These are phyloP conservation scores for Solanum hybrid DNA, from an alignment of 305 asterid genomes.

Conservation along the genomic window DNA sequence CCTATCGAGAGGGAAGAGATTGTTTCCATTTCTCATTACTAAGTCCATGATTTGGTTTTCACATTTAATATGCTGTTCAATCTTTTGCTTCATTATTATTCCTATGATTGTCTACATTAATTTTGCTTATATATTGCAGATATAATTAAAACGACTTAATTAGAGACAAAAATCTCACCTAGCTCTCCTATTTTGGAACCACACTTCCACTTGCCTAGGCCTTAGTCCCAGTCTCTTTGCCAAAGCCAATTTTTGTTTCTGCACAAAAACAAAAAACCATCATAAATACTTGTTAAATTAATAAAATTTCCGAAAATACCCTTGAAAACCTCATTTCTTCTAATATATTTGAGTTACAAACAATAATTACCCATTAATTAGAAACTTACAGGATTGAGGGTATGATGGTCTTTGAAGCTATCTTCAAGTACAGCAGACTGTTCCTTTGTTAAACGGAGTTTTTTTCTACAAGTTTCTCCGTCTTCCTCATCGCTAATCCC, in stretches of 20 bases:
- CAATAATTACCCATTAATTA: too few species aligned
- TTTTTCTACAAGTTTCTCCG: constrained; percentile 60
- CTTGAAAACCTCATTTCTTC: not conserved
- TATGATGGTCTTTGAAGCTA: constrained; percentile 72
- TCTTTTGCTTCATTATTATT: not conserved
- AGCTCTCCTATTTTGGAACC: constrained; percentile 89
- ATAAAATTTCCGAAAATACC: not conserved
- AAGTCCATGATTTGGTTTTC: not conserved
- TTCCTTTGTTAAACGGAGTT: constrained; percentile 67
- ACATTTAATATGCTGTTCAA: not conserved
- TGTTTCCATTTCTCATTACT: not conserved
- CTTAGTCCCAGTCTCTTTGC: constrained; percentile 60
- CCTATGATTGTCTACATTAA: not conserved
- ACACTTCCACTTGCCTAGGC: constrained; percentile 84
- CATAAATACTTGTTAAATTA: not conserved
- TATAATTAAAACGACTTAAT: not conserved
- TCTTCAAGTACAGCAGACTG: constrained; percentile 80
- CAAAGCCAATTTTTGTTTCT: constrained; percentile 73
- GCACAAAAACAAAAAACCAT: constrained; percentile 7
- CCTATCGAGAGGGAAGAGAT: not conserved
- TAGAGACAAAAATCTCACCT: constrained; percentile 30
- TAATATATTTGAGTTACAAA: not conserved
- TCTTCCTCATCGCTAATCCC: constrained; percentile 72
- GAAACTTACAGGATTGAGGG: constrained; percentile 63
- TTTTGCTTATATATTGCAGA: not conserved